These are phyloP conservation scores for Fomitopsis pinicola DNA, from an alignment of 1,284 basidiomycete species.

Conservation along the genomic window DNA sequence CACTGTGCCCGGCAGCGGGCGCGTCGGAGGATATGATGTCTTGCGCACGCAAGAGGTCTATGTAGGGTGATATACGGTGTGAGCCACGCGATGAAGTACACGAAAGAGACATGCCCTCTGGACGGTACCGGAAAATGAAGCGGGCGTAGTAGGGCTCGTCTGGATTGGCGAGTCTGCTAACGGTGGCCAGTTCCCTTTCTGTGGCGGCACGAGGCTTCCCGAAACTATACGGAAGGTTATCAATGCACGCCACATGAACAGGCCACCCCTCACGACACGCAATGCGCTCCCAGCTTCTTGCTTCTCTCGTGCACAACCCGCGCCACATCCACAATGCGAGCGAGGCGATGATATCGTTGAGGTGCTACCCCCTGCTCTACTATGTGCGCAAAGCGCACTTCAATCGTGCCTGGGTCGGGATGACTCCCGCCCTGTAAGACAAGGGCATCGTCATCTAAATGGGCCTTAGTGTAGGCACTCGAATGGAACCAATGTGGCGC, in stretches of 20 bases:
- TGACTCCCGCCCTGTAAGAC: no score
- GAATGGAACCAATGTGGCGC: no score
- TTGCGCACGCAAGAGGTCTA: background rate
- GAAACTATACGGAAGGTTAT: background rate
- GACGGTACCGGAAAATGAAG: background rate
- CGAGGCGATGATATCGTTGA: background rate
- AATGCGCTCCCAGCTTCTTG: background rate
- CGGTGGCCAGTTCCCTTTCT: background rate
- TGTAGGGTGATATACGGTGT: background rate
- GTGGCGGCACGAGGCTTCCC: background rate
- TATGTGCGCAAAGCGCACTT: background rate
- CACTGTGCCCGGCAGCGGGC: background rate
- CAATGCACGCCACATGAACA: background rate
- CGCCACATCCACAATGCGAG: no score
- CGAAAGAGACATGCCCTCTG: background rate
- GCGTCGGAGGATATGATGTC: background rate
- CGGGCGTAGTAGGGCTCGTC: background rate
- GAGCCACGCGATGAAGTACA: background rate
- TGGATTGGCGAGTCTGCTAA: background rate
- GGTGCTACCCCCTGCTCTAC: background rate
- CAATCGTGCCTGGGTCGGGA: background rate
- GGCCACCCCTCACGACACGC: background rate
- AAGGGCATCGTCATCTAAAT: no score
- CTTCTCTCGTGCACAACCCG: background rate
- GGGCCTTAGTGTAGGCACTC: no score